phyloP scores from a whole-genome alignment of 2,329 filamentous ascomycete species.

The Xylaria polymorpha region DNA sequence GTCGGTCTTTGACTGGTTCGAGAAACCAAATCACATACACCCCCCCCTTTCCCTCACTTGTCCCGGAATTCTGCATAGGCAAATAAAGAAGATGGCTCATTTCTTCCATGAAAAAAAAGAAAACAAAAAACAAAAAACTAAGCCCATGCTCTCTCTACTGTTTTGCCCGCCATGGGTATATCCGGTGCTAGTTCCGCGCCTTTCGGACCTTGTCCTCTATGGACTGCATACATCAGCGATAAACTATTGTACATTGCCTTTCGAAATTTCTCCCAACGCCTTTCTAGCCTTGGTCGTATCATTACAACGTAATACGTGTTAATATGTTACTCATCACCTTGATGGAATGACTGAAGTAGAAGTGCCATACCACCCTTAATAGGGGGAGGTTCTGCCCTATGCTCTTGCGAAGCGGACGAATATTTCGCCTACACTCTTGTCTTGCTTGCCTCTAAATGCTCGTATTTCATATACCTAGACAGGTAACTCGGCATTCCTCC shows the following conservation, averaged over 20 bases:
- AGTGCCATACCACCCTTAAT: slow-evolving; percentile 10
- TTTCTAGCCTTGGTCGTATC: slow-evolving; percentile 28
- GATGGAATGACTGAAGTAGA: slow-evolving; percentile 21
- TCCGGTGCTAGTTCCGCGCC: slow-evolving; percentile 25
- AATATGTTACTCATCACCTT: slow-evolving; percentile 26
- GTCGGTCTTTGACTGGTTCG: slow-evolving; percentile 39
- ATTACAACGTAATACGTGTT: slow-evolving; percentile 35
- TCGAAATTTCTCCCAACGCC: slow-evolving; percentile 8
- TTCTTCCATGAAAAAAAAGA: slow-evolving; percentile 34
- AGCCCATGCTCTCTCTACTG: slow-evolving; percentile 20
- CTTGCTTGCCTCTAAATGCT: background rate
- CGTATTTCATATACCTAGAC: slow-evolving; percentile 62
- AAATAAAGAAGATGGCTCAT: slow-evolving; percentile 39
- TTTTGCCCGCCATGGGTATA: slow-evolving; percentile 36
- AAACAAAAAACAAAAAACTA: slow-evolving; percentile 10
- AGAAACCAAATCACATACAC: slow-evolving; percentile 41
- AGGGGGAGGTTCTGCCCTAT: background rate
- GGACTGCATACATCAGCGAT: slow-evolving; percentile 16
- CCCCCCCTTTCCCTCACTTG: slow-evolving; percentile 42
- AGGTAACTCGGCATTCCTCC: slow-evolving; percentile 80
- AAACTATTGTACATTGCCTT: slow-evolving; percentile 33
- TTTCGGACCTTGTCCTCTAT: slow-evolving; percentile 30
- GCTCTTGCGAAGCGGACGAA: background rate
- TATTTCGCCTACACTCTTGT: background rate
- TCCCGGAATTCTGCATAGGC: slow-evolving; percentile 52